Evolutionary conservation across 768 basidiomycete genomes (phyloP).

Genomic region (Sistotremastrum niveocremeum): DNA sequence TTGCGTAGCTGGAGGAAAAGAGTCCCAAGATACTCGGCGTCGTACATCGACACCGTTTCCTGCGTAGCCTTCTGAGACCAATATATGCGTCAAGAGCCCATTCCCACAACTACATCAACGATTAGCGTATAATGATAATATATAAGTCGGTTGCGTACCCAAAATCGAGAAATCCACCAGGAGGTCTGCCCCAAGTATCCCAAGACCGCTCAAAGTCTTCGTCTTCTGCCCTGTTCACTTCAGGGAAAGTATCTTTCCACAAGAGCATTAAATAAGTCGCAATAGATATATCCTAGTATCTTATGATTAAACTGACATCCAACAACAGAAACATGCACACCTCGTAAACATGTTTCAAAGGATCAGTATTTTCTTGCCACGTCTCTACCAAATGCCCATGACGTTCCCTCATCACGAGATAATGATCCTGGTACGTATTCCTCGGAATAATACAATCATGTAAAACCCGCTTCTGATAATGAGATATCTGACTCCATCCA

Average conservation of each 20-base stretch:
- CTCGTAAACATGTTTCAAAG: slow-evolving; percentile 84
- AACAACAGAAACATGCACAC: slow-evolving; percentile 21
- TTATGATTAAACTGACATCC: not conserved
- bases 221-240: slow-evolving; percentile 5
- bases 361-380: slow-evolving; percentile 78
- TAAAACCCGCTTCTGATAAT: slow-evolving; percentile 74
- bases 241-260: slow-evolving; percentile 64
- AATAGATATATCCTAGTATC: slow-evolving; percentile 75
- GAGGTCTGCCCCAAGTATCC: slow-evolving; percentile 65
- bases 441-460: slow-evolving; percentile 73
- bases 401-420: slow-evolving; percentile 73
- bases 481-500: slow-evolving; percentile 68
- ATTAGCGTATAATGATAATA: not conserved
- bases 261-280: slow-evolving; percentile 86
- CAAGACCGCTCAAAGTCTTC: slow-evolving; percentile 31
- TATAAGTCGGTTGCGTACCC: slow-evolving; percentile 35
- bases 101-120: slow-evolving; percentile 62
- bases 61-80: slow-evolving; percentile 67
- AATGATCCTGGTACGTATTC: slow-evolving; percentile 81
- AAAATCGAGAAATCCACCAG: slow-evolving; percentile 78
- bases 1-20: slow-evolving; percentile 57
- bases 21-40: slow-evolving; percentile 69
- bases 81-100: slow-evolving; percentile 81
- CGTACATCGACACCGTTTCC: slow-evolving; percentile 83
- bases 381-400: slow-evolving; percentile 61